phyloP scores from a whole-genome alignment of 2,329 filamentous ascomycete genomes.

The Paracoccidioides lutzii region DNA sequence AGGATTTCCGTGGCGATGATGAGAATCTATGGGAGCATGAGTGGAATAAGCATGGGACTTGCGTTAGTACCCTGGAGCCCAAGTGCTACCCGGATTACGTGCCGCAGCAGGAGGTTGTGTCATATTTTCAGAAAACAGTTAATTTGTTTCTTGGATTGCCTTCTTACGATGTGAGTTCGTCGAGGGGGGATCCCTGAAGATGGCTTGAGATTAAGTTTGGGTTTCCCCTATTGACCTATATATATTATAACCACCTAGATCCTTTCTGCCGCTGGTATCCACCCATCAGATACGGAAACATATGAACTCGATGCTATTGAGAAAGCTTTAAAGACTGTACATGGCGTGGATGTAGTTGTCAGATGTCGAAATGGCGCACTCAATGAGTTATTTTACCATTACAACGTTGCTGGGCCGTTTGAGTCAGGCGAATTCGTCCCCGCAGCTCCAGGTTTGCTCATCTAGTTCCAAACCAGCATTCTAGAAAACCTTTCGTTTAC shows the following conservation, averaged over 20 bases:
- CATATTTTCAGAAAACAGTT: constrained; percentile 44
- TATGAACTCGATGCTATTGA: constrained; percentile 42
- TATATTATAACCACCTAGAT: neutral
- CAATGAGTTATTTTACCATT: constrained; percentile 45
- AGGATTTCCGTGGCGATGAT: constrained; percentile 41
- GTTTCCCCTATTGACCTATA: neutral
- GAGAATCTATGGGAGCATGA: constrained; percentile 57
- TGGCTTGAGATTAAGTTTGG: neutral
- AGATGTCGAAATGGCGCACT: constrained; percentile 37
- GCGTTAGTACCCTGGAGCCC: constrained; percentile 55
- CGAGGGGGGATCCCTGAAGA: too few species aligned
- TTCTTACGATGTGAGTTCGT: constrained; percentile 35
- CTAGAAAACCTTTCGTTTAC: neutral
- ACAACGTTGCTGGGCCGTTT: constrained; percentile 41
- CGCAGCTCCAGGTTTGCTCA: constrained; percentile 32
- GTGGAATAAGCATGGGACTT: constrained; percentile 60
- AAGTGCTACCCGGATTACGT: constrained; percentile 48
- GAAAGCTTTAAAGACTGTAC: constrained; percentile 35
- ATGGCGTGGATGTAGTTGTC: constrained; percentile 37
- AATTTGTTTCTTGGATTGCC: constrained; percentile 44
- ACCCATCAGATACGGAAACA: constrained; percentile 36
- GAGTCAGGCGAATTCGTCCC: constrained; percentile 50
- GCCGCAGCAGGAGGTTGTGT: constrained; percentile 44
- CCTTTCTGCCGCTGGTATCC: constrained; percentile 43
- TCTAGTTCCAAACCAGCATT: neutral